phyloP scores from a whole-genome alignment of 495 filamentous ascomycete genomes.

The Tetracladium marchalianum region DNA sequence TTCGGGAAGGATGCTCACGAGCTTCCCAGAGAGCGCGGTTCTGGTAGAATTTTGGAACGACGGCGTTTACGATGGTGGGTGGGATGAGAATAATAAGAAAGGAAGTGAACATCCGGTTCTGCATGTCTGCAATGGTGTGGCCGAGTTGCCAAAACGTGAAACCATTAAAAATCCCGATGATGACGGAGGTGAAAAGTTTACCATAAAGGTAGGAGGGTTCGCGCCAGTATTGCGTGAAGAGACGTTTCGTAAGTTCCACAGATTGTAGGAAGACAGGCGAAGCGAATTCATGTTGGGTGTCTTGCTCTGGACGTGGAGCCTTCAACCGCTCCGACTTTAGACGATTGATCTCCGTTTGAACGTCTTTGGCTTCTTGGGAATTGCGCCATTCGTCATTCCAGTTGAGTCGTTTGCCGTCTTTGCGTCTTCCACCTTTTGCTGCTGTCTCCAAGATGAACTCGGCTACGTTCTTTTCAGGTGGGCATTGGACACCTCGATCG shows the following conservation, averaged over 20 bases:
- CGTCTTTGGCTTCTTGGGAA: conserved; percentile 40
- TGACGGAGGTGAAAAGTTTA: conserved; percentile 59
- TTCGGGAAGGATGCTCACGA: conserved; percentile 64
- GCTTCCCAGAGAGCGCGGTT: conserved; percentile 69
- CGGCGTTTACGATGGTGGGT: conserved; percentile 52
- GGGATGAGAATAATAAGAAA: conserved; percentile 71
- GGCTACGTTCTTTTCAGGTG: conserved; percentile 52
- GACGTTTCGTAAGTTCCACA: conserved; percentile 46
- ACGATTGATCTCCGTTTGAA: conserved; percentile 50
- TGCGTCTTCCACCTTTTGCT: conserved; percentile 43
- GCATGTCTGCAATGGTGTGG: conserved; percentile 56
- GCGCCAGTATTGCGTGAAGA: conserved; percentile 63
- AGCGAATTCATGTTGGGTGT: conserved; percentile 45
- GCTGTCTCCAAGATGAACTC: conserved; percentile 82
- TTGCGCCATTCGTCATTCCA: conserved; percentile 68
- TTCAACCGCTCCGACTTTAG: conserved; percentile 40
- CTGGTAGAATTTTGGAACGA: conserved; percentile 78
- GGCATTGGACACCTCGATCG: conserved; percentile 48
- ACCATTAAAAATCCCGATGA: conserved; percentile 60
- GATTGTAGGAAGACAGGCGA: conserved; percentile 48
- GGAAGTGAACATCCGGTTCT: conserved; percentile 68
- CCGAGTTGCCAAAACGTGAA: conserved; percentile 77
- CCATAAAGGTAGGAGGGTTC: conserved; percentile 63
- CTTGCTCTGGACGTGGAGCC: conserved; percentile 18
- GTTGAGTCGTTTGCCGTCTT: conserved; percentile 43